These are phyloP conservation scores for Globisporangium splendens DNA, from an alignment of 352 stramenopile genomes.

Conservation along the genomic window DNA sequence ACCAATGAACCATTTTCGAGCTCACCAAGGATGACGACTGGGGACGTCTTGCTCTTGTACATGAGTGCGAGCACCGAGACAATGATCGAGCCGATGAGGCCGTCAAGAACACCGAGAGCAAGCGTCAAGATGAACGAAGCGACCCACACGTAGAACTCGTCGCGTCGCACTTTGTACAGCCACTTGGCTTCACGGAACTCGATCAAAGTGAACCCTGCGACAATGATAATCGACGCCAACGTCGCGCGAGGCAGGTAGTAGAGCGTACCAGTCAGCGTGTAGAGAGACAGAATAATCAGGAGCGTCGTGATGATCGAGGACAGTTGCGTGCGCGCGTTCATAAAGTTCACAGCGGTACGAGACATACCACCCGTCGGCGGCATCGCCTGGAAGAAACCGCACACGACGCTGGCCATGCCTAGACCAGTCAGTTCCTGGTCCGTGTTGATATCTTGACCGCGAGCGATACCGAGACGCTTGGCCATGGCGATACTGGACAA, in stretches of 20 bases:
- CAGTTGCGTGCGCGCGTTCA: constrained; percentile 78
- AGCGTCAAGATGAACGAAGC: constrained; percentile 50
- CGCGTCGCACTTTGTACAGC: constrained; percentile 58
- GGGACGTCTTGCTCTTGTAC: constrained; percentile 43
- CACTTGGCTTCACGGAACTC: constrained; percentile 85
- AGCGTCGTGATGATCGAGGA: constrained; percentile 76
- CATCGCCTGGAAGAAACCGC: constrained; percentile 83
- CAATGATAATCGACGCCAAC: constrained; percentile 87
- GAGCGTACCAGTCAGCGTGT: constrained; percentile 82
- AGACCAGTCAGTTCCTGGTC: constrained; percentile 87
- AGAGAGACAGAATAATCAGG: constrained; percentile 79
- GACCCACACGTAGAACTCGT: constrained; percentile 55
- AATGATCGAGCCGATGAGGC: constrained; percentile 48
- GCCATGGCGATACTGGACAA: constrained; percentile 87
- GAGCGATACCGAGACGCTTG: constrained; percentile 73
- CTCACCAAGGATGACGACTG: constrained; percentile 34
- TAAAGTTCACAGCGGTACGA: constrained; percentile 87
- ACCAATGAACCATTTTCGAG: constrained; percentile 38
- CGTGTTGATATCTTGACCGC: constrained; percentile 60
- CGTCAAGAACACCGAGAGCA: constrained; percentile 43
- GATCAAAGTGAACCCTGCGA: constrained; percentile 82
- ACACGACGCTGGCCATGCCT: constrained; percentile 77
- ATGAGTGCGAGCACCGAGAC: constrained; percentile 53
- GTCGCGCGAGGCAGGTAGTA: constrained; percentile 79
- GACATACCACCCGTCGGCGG: constrained; percentile 77